Conservation (phyloP, 1,139 yeast genomes). For the Kodamaea fungicola region DNA sequence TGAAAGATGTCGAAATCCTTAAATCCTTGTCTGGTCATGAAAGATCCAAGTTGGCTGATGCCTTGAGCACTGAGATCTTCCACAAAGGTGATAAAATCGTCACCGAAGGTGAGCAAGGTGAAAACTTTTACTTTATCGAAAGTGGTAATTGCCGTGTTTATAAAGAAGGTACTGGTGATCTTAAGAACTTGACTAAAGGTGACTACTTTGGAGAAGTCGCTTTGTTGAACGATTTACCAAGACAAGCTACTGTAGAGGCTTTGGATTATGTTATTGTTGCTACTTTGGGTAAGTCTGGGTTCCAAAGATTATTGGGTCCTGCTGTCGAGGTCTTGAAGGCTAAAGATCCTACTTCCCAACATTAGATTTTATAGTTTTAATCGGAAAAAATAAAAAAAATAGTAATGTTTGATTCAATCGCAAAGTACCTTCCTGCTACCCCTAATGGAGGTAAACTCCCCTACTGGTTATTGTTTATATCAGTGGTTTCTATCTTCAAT, state of each 20-base stretch:
- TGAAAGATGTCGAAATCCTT: slow-evolving; percentile 82
- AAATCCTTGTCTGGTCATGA: slow-evolving; percentile 72
- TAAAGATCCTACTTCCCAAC: slow-evolving; percentile 60
- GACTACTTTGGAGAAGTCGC: slow-evolving; percentile 98
- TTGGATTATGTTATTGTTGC: slow-evolving; percentile 78
- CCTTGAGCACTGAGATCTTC: slow-evolving; percentile 75
- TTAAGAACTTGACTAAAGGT: slow-evolving; percentile 67
- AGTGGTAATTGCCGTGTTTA: slow-evolving; percentile 79
- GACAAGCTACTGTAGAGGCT: slow-evolving; percentile 92
- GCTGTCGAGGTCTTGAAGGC: slow-evolving; percentile 79
- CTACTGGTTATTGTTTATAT: slow-evolving; percentile 55
- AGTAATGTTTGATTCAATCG: background rate
- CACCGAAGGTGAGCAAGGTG: slow-evolving; percentile 87
- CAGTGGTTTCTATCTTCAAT: slow-evolving; percentile 86
- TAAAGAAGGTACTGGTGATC: slow-evolving; percentile 53
- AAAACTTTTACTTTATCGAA: slow-evolving; percentile 86
- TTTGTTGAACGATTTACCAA: slow-evolving; percentile 81
- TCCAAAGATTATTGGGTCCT: slow-evolving; percentile 90
- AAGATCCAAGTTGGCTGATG: slow-evolving; percentile 91
- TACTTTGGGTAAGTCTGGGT: slow-evolving; percentile 85
- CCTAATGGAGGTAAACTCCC: slow-evolving; percentile 40
- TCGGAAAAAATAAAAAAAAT: background rate
- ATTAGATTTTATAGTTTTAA: background rate
- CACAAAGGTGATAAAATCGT: slow-evolving; percentile 74
- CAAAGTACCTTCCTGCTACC: slow-evolving; percentile 15